Evolutionary conservation across 306 rosid species (phyloP).

Genomic region (Prunus davidiana): DNA sequence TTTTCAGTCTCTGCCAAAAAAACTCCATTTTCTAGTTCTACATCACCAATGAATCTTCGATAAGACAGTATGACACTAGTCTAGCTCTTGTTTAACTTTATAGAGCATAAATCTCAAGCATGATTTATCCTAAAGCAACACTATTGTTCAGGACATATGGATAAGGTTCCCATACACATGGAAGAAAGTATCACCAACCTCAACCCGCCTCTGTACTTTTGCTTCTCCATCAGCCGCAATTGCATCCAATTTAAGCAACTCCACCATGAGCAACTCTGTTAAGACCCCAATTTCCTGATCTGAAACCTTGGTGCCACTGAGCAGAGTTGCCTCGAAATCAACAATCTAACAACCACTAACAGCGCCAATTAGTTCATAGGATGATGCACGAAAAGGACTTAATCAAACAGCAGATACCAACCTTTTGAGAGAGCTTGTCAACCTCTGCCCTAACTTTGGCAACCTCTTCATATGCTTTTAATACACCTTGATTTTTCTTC

Average conservation of each 20-base stretch:
- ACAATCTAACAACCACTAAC: slow-evolving; percentile 37
- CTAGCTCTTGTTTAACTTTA: background rate
- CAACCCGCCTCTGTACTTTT: slow-evolving; percentile 50
- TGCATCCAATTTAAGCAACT: slow-evolving; percentile 64
- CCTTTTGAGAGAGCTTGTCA: slow-evolving; percentile 67
- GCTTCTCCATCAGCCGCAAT: slow-evolving; percentile 62
- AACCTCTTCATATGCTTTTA: slow-evolving; percentile 46
- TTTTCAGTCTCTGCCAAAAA: background rate
- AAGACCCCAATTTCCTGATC: slow-evolving; percentile 45
- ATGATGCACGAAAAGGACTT: background rate
- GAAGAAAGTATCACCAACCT: slow-evolving; percentile 40
- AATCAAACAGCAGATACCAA: slow-evolving; percentile 6
- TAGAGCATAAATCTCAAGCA: background rate
- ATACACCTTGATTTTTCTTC: slow-evolving; percentile 34
- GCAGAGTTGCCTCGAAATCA: slow-evolving; percentile 40
- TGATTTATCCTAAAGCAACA: background rate
- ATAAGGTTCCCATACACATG: background rate
- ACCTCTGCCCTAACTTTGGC: slow-evolving; percentile 45
- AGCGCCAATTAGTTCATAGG: background rate
- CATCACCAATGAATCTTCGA: too few species aligned
- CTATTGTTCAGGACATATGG: background rate
- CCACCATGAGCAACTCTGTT: slow-evolving; percentile 63
- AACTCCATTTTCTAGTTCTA: background rate
- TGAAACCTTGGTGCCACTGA: slow-evolving; percentile 36
- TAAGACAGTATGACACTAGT: too few species aligned